Conservation (phyloP, 2,329 filamentous ascomycete species). For the Phialophora verrucosa region DNA sequence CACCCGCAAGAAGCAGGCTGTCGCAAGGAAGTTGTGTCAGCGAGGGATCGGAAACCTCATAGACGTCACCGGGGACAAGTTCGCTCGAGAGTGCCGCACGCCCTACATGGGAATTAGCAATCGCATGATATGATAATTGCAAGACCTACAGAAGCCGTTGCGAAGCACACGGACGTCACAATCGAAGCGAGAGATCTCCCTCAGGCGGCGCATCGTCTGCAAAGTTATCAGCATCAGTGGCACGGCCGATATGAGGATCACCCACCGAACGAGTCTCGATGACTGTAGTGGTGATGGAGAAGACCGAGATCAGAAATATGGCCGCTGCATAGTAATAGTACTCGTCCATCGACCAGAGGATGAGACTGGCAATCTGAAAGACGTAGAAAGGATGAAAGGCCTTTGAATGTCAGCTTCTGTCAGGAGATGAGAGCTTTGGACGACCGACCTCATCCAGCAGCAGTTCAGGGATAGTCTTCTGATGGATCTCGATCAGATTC, state of each 20-base stretch:
- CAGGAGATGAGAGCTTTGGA: not conserved
- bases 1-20: conserved; percentile 85
- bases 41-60: conserved; percentile 93
- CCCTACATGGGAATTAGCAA: conserved; percentile 57
- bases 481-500: conserved; percentile 90
- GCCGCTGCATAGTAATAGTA: conserved; percentile 98
- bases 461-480: conserved; percentile 82
- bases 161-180: conserved; percentile 92
- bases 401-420: conserved; percentile 47
- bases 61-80: conserved; percentile 92
- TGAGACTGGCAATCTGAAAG: conserved; percentile 91
- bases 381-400: conserved; percentile 98
- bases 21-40: conserved; percentile 89
- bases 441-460: conserved; percentile 80
- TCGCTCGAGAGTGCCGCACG: conserved; percentile 84
- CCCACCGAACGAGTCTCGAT: conserved; percentile 83
- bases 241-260: conserved; percentile 38
- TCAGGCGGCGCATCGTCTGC: conserved; percentile 83
- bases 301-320: conserved; percentile 92
- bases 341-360: conserved; percentile 92
- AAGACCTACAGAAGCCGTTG: conserved; percentile 84
- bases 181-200: conserved; percentile 92
- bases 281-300: conserved; percentile 87
- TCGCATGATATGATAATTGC: not conserved
- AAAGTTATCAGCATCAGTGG: conserved; percentile 28